These are phyloP conservation scores for Rubroboletus satanas DNA, from an alignment of 768 basidiomycete genomes.

Conservation along the genomic window DNA sequence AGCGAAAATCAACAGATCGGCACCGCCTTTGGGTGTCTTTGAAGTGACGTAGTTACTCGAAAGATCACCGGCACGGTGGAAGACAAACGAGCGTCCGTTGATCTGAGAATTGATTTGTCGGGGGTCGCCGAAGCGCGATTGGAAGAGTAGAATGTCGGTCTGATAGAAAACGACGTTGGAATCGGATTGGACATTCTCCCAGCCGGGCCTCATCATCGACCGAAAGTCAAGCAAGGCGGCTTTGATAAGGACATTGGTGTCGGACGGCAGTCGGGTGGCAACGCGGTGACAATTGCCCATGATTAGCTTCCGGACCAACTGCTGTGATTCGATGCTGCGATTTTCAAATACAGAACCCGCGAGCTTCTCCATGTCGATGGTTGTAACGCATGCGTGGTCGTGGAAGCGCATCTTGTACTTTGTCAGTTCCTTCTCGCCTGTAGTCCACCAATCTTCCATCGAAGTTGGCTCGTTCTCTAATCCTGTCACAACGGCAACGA, in stretches of 20 bases:
- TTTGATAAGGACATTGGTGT: slow-evolving; percentile 23
- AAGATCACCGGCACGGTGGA: slow-evolving; percentile 17
- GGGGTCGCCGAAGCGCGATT: slow-evolving; percentile 14
- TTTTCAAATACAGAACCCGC: slow-evolving; percentile 15
- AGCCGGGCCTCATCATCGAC: slow-evolving; percentile 24
- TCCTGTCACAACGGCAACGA: slow-evolving; percentile 32
- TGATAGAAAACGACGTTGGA: slow-evolving; percentile 21
- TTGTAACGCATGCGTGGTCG: slow-evolving; percentile 42
- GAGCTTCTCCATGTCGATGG: slow-evolving; percentile 21
- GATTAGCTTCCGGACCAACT: slow-evolving; percentile 20
- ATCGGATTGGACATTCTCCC: slow-evolving; percentile 19
- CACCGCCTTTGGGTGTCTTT: slow-evolving; percentile 20
- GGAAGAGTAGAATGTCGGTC: slow-evolving; percentile 13
- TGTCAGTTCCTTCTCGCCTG: slow-evolving; percentile 31
- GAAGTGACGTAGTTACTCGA: slow-evolving; percentile 12
- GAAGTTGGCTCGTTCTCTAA: slow-evolving; percentile 31
- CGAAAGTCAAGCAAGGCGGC: slow-evolving; percentile 26
- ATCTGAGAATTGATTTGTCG: slow-evolving; percentile 18
- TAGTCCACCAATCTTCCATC: slow-evolving; percentile 39
- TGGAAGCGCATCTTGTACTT: slow-evolving; percentile 35
- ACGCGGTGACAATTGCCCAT: slow-evolving; percentile 15
- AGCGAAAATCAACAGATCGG: slow-evolving; percentile 24
- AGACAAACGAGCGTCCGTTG: slow-evolving; percentile 23
- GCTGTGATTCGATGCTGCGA: slow-evolving; percentile 21
- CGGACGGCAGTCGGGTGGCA: slow-evolving; percentile 15